Evolutionary conservation across 2,329 filamentous ascomycete genomes (phyloP), one percentile per base, ranked within the genome.

Genomic region (Seiridium unicorne): DNA sequence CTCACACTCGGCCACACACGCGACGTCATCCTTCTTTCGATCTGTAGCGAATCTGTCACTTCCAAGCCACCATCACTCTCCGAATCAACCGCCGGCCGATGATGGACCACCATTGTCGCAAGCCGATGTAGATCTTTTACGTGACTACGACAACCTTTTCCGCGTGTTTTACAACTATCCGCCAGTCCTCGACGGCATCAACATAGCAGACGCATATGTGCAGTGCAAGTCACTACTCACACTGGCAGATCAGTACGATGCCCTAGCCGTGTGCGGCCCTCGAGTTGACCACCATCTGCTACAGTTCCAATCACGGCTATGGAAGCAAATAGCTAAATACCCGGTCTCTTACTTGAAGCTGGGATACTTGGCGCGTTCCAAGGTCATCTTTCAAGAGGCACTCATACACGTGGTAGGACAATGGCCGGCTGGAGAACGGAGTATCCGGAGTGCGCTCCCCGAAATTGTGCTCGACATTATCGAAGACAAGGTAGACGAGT

Each of bases 291-390:
- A 98, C 77, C 94, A 98, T 73, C 82, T 98, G 11, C 81, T 98
- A 13, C 92, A 95, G 67, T 98, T 97, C 73, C 92, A 95, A 69
- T 91, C 90, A 31, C 86, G 92, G 1, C 83, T 98, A 2, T 97
- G 93, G 89, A 96, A 95, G 74, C 94, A 97, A 75, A 96, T 97
- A 64, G 93, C 93, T 57, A 97, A 97, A 76, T 97, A 97, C 71
- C 93, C 94, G 10, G 91, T 95, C 53, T 93, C 89, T 61, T 98
- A 97, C 71, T 84, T 97, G 53, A 93, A 93, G 60, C 84, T 98
- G 1, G 93, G 93, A 44, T 97, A 93, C 69, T 83, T 97, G 47
- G 89, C 93, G 7, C 87, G 91, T 49, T 93, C 89, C 69, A 90
- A 90, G 65, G 88, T 93, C 65, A 93, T 93, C 56, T 93, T 93